phyloP scores from a whole-genome alignment of 805 yeast species.

The Sugiyamaella mastotermitis region DNA sequence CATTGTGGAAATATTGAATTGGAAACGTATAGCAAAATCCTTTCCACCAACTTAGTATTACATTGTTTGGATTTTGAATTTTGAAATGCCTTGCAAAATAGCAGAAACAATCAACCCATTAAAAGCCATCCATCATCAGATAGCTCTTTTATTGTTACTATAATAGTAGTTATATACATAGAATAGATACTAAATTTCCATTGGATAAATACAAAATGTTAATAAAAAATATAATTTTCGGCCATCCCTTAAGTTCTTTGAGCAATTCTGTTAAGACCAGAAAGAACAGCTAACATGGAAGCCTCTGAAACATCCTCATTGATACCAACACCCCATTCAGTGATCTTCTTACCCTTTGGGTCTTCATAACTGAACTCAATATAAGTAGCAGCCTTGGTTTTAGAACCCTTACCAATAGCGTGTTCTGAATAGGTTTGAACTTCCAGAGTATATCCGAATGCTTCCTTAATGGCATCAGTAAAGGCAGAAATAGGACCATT shows the following conservation, averaged over 20 bases:
- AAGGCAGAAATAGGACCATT: conserved; percentile 82
- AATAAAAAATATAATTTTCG: no score
- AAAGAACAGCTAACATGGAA: conserved; percentile 48
- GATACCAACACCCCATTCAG: conserved; percentile 87
- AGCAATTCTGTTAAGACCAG: conserved; percentile 31
- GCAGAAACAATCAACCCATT: no score
- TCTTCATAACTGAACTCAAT: conserved; percentile 49
- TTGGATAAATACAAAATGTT: no score
- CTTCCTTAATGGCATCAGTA: conserved; percentile 50
- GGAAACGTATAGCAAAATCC: no score
- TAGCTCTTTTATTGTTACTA: no score
- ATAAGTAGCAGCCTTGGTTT: conserved; percentile 72
- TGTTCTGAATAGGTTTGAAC: conserved; percentile 75
- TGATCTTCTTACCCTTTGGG: conserved; percentile 27
- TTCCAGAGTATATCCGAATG: conserved; percentile 45
- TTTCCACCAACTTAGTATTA: no score
- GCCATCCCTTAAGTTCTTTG: conserved; percentile 1
- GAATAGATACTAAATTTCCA: no score
- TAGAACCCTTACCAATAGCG: conserved; percentile 68
- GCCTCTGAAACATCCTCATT: conserved; percentile 88
- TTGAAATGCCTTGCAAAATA: no score
- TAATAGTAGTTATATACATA: no score
- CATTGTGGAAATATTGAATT: no score
- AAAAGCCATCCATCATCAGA: no score
- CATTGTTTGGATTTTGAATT: no score